Conservation (phyloP, 2,329 filamentous ascomycete genomes). For the Endocalyx cinctus region DNA sequence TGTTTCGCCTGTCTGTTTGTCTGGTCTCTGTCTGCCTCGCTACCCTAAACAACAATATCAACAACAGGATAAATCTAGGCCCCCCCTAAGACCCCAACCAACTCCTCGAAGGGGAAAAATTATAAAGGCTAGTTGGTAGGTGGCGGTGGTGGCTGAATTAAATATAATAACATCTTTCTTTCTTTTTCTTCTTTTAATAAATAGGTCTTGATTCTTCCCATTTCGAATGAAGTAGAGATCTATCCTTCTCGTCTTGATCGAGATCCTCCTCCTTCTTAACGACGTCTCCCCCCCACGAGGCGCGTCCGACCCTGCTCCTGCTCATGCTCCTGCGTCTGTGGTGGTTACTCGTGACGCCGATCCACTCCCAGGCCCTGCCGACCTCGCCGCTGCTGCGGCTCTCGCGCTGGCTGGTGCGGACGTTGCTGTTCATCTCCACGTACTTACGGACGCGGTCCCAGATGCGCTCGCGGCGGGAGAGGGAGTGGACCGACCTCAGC, state of each 20-base stretch:
- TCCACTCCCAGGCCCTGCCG: slow-evolving; percentile 66
- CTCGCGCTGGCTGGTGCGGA: slow-evolving; percentile 70
- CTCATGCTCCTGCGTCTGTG: slow-evolving; percentile 44
- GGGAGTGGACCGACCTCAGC: slow-evolving; percentile 72
- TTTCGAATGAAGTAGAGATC: slow-evolving; percentile 28
- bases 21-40: too few species aligned
- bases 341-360: slow-evolving; percentile 50
- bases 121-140: too few species aligned
- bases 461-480: slow-evolving; percentile 70
- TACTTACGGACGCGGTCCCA: slow-evolving; percentile 81
- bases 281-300: slow-evolving; percentile 40
- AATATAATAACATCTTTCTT: too few species aligned
- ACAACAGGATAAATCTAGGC: too few species aligned
- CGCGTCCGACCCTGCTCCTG: slow-evolving; percentile 48
- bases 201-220: slow-evolving; percentile 35
- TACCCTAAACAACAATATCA: too few species aligned
- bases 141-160: too few species aligned
- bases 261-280: slow-evolving; percentile 29
- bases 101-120: too few species aligned
- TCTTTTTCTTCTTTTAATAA: slow-evolving; percentile 18
- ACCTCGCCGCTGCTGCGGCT: slow-evolving; percentile 61
- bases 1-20: too few species aligned
- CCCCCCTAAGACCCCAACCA: too few species aligned
- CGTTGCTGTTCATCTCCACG: slow-evolving; percentile 91
- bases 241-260: slow-evolving; percentile 13